Evolutionary conservation across 1,284 basidiomycete species (phyloP).

Genomic region (Rhodotorula glutinis): DNA sequence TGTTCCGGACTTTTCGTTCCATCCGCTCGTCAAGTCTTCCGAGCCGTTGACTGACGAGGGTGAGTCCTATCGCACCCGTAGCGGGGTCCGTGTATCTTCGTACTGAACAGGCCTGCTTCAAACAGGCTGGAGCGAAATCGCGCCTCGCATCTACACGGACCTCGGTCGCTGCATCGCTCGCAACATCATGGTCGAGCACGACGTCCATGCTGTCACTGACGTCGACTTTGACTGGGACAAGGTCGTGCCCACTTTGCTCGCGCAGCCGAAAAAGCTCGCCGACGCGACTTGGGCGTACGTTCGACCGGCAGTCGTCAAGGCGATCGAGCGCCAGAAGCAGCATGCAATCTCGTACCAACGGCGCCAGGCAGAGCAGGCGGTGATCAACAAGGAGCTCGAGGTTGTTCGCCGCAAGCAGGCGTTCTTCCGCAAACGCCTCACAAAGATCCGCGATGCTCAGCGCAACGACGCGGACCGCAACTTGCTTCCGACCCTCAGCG

Average conservation of each 20-base stretch:
- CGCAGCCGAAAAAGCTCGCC: not conserved
- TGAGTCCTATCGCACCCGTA: no score
- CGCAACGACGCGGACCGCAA: not conserved
- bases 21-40: not conserved
- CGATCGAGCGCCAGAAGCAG: not conserved
- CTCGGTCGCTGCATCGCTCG: slow-evolving; percentile 1
- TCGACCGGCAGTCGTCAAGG: slow-evolving; percentile 1
- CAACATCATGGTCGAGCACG: not conserved
- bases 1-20: not conserved
- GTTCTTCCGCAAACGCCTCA: not conserved
- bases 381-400: not conserved
- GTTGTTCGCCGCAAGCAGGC: not conserved
- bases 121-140: slow-evolving; percentile 9
- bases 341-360: not conserved
- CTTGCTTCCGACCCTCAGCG: not conserved
- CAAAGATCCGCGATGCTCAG: not conserved
- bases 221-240: not conserved
- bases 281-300: slow-evolving; percentile 8
- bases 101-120: no score
- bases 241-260: not conserved
- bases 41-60: slow-evolving; percentile 18
- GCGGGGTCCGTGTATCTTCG: no score
- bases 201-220: not conserved
- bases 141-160: not conserved
- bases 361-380: not conserved